Percentiles rank a stretch among this genome's conserved stretches.
Evolutionary conservation across 441 rosid species (phyloP).

Genomic region (Macaranga tanarius): DNA sequence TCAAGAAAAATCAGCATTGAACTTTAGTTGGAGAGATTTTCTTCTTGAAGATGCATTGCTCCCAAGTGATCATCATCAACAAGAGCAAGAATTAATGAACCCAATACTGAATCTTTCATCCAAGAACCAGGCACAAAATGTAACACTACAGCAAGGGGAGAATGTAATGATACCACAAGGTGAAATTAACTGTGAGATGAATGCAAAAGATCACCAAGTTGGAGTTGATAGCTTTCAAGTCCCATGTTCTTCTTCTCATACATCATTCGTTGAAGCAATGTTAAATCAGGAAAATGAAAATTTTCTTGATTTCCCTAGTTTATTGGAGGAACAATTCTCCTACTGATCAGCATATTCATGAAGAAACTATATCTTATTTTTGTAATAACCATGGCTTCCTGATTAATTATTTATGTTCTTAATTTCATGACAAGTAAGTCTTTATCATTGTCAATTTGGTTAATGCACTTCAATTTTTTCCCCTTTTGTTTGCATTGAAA

Average conservation of each 20-base stretch:
- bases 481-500: neutral
- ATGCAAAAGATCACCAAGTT: neutral
- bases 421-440: neutral
- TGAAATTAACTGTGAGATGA: neutral
- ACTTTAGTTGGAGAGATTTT: slow-evolving; percentile 79
- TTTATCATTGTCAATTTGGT: no score
- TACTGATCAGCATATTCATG: slow-evolving; percentile 16
- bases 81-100: slow-evolving; percentile 23
- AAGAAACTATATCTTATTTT: neutral
- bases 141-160: neutral
- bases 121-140: slow-evolving; percentile 14
- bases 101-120: slow-evolving; percentile 31
- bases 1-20: slow-evolving; percentile 34
- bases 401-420: neutral
- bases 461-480: neutral
- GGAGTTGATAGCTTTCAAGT: slow-evolving; percentile 22
- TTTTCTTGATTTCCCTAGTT: slow-evolving; percentile 61
- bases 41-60: slow-evolving; percentile 57
- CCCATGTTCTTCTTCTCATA: slow-evolving; percentile 28
- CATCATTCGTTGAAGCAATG: slow-evolving; percentile 66
- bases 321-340: slow-evolving; percentile 53
- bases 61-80: slow-evolving; percentile 22
- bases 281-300: slow-evolving; percentile 57
- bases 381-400: slow-evolving; percentile 11
- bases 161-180: neutral